These are phyloP conservation scores for Pseudogymnoascus pannorum DNA, from an alignment of 2,329 filamentous ascomycete genomes.

Conservation along the genomic window DNA sequence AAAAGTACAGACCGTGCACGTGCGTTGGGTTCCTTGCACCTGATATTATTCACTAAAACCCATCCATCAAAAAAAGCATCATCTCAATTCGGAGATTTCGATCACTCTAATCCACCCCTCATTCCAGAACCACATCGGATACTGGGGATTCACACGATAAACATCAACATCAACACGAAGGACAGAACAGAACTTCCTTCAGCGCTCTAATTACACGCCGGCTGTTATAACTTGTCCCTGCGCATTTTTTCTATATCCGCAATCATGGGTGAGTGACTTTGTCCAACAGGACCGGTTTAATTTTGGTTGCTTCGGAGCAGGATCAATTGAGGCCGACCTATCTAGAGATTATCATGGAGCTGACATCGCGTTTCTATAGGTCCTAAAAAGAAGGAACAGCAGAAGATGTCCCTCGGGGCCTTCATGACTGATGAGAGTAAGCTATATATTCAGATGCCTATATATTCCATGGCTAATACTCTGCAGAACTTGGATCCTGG, in stretches of 20 bases:
- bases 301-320: background rate
- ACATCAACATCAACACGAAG: conserved; percentile 4
- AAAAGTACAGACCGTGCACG: conserved; percentile 7
- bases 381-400: conserved; percentile 65
- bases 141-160: conserved; percentile 7
- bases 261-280: conserved; percentile 7
- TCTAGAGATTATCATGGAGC: background rate
- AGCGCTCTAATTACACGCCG: background rate
- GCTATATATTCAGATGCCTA: conserved; percentile 34
- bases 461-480: conserved; percentile 39
- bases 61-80: conserved; percentile 9
- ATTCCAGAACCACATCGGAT: conserved; percentile 6
- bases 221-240: background rate
- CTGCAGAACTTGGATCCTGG: conserved; percentile 76
- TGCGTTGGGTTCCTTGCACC: conserved; percentile 9
- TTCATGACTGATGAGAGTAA: conserved; percentile 89
- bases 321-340: conserved; percentile 1
- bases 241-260: conserved; percentile 9
- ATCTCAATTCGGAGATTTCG: conserved; percentile 9
- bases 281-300: background rate
- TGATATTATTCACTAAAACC: conserved; percentile 9
- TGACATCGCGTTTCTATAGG: background rate
- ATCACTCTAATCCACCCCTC: conserved; percentile 3
- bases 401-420: conserved; percentile 96
- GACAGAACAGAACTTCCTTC: background rate